Evolutionary conservation across 1,139 yeast species (phyloP), one percentile per base, ranked within the genome.

Genomic region (Nakaseomyces sp.): DNA sequence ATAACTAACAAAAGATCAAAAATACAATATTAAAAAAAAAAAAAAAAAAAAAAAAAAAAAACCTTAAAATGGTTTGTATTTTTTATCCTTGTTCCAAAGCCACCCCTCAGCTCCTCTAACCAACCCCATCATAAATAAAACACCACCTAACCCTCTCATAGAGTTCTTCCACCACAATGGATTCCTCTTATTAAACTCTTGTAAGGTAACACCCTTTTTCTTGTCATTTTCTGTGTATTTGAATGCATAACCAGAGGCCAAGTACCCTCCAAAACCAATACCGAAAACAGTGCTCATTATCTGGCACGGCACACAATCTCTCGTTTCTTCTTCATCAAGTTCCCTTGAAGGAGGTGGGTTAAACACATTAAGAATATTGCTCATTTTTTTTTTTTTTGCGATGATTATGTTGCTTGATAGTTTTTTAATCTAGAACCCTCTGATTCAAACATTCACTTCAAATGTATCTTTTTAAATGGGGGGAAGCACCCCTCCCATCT

Each of bases 271-370:
- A 6, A 80, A 80, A 4, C 69, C 76, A 1, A 80, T 47, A 37
- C 79, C 69, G 18, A 77, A 71, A 8, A 71, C 58, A 1, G 85
- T 70, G 37, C 82, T 81, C 65, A 80, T 73, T 2, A 77, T 59
- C 46, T 81, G 80, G 55, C 93, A 82, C 3, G 81, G 76, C 1
- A 79, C 53, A 54, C 93, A 82, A 44, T 68, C 72, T 45, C 63
- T 61, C 12, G 66, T 54, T 50, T 74, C 76, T 29, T 67, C 68
- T 5, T 66, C 67, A 0, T 65, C 51, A 9, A 73, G 54, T 35
- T 67, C 70, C 24, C 74, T 58, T 10, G 73, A 57, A 16, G 71
- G 67, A 8, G 81, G 77, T 1, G 83, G 84, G 47, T 72, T 72
- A 58, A 82, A 74, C 1, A 81, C 71, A 19, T 73, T 69, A n/a